phyloP scores from a whole-genome alignment of 306 rosid genomes.

The Sesbania bispinosa region DNA sequence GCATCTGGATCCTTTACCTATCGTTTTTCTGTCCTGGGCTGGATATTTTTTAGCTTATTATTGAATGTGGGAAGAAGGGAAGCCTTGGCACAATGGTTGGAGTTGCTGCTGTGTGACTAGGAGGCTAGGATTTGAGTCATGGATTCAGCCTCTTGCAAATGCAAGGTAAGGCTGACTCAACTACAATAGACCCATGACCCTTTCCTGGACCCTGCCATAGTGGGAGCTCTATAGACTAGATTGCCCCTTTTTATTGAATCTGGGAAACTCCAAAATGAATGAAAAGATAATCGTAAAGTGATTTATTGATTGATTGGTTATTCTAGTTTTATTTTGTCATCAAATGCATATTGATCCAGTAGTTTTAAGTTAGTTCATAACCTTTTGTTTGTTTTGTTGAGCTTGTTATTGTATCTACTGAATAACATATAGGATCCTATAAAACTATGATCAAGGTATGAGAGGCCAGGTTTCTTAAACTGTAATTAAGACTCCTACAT shows the following conservation, averaged over 20 bases:
- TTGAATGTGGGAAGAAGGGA: not conserved
- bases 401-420: not conserved
- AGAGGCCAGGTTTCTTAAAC: not conserved
- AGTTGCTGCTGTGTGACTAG: too few species aligned
- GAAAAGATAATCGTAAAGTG: not conserved
- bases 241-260: too few species aligned
- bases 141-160: too few species aligned
- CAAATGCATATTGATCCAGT: not conserved
- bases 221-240: too few species aligned
- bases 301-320: not conserved
- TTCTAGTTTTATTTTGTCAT: not conserved
- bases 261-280: not conserved
- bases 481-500: not conserved
- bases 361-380: not conserved
- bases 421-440: slow-evolving; percentile 1
- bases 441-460: not conserved
- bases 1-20: not conserved
- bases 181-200: too few species aligned
- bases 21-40: not conserved
- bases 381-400: not conserved
- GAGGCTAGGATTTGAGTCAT: too few species aligned
- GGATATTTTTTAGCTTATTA: not conserved
- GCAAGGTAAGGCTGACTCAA: too few species aligned
- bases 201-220: too few species aligned
- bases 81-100: too few species aligned